Base-by-base conservation (phyloP, 202 grass and related monocot genomes). In the Saccharum hybrid region DNA sequence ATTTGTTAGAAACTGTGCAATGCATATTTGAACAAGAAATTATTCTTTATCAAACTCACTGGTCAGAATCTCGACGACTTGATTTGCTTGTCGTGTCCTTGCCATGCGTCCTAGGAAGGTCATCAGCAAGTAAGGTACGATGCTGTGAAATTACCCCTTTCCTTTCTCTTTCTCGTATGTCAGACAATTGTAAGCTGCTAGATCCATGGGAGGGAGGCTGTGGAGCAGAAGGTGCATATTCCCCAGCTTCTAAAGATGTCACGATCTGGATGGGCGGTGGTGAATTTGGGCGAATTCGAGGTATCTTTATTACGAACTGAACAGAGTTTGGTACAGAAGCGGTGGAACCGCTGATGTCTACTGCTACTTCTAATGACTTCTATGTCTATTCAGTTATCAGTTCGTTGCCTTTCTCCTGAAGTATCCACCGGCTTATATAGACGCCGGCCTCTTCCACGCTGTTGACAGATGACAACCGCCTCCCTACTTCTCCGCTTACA, bases 1-100 rank as follows among this genome's bases (percentile, higher is more conserved):
- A 10, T 23, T 60, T 11, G 57, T 60, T 56, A 70, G 19, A 51
- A 74, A 74, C 4, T 66, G 66, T 60, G 68, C 19, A 37, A 68
- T 82, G 80, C 66, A 37, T 72, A 83, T 71, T 82, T 79, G 13
- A 68, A 74, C 49, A 33, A 81, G 57, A 48, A 48, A 83, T 13
- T 78, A 64, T 46, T 66, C 66, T 83, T 84, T 46, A 36, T 79
- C 82, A 18, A 84, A 90, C 88, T 87, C 88, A 99, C 96, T 96
- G 93, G 21, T 99, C 96, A 87, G 85, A 37, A 21, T 99, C 96
- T 83, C 93, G 87, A 63, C 93, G 91, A 87, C 85, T 99, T 74
- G 81, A 83, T 76, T 96, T 99, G 88, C 88, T 93, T 81, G 84
- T 60, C 39, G 74, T 88, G 51, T 99, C 96, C 77, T 99, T 99